These are phyloP conservation scores for Populus hybrid DNA, from an alignment of 441 rosid genomes.

Conservation along the genomic window DNA sequence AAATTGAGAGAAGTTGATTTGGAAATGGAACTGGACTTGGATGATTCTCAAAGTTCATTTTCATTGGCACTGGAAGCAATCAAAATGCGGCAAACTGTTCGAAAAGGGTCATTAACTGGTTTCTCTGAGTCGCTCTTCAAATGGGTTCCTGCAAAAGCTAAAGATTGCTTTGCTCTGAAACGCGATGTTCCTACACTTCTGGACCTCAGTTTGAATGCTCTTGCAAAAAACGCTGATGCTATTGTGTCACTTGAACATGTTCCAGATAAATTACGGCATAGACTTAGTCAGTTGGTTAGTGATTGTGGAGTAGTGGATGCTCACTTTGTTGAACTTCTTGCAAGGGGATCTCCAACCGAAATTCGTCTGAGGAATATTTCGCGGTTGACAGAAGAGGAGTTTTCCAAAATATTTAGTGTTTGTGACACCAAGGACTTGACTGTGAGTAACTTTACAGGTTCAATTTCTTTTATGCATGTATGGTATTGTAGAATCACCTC, in stretches of 20 bases:
- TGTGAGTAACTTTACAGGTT: slow-evolving; percentile 26
- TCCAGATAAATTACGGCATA: slow-evolving; percentile 39
- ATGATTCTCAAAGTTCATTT: slow-evolving; percentile 22
- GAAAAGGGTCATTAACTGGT: neutral
- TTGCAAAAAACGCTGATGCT: slow-evolving; percentile 33
- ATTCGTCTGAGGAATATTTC: slow-evolving; percentile 29
- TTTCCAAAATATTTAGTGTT: slow-evolving; percentile 28
- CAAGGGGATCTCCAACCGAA: slow-evolving; percentile 36
- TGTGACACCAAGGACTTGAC: slow-evolving; percentile 29
- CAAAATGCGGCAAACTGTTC: slow-evolving; percentile 19
- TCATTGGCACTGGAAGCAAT: slow-evolving; percentile 30
- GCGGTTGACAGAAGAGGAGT: slow-evolving; percentile 28
- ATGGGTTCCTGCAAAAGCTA: slow-evolving; percentile 18
- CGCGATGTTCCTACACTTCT: slow-evolving; percentile 25
- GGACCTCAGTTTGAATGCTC: slow-evolving; percentile 33
- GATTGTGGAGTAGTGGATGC: slow-evolving; percentile 26
- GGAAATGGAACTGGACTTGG: neutral
- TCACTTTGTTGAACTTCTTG: slow-evolving; percentile 35
- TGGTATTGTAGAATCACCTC: neutral
- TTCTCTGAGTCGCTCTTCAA: slow-evolving; percentile 17
- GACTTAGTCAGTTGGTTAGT: slow-evolving; percentile 27
- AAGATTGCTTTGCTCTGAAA: neutral
- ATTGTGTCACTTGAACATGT: slow-evolving; percentile 36
- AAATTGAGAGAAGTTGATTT: neutral
- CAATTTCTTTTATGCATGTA: neutral